Conservation (phyloP, 768 basidiomycete genomes). For the Omphalotus guepiniiformis region DNA sequence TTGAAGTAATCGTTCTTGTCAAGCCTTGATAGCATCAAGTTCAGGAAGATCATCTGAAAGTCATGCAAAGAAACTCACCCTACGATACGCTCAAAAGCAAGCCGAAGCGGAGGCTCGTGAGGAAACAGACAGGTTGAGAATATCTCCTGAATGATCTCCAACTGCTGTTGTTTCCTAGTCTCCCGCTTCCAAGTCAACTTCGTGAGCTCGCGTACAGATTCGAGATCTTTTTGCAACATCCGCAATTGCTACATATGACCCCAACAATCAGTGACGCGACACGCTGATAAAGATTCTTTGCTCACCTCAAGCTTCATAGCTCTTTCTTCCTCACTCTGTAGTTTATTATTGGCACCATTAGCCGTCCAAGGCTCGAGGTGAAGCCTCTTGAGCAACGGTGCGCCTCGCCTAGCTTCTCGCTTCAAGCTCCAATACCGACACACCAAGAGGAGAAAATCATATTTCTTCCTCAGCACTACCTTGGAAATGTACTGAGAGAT, state of each 20-base stretch:
- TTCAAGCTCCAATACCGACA: constrained; percentile 98
- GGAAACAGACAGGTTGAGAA: constrained; percentile 64
- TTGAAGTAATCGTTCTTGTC: constrained; percentile 77
- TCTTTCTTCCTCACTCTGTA: constrained; percentile 81
- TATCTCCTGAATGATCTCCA: constrained; percentile 61
- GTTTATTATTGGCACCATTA: constrained; percentile 45
- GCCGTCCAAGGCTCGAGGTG: constrained; percentile 99
- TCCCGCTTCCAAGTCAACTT: constrained; percentile 76
- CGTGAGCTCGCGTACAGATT: constrained; percentile 60
- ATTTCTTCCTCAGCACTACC: constrained; percentile 69
- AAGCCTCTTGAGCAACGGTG: constrained; percentile 86
- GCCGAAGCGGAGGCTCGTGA: constrained; percentile 54
- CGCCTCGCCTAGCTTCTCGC: constrained; percentile 87
- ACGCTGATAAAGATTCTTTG: constrained; percentile 3
- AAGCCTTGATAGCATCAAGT: constrained; percentile 38
- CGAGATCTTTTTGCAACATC: constrained; percentile 72
- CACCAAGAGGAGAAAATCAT: constrained; percentile 69
- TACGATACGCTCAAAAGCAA: constrained; percentile 66
- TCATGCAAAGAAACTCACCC: constrained; percentile 41
- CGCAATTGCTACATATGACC: constrained; percentile 44
- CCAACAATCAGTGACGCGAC: not conserved
- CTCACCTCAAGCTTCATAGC: constrained; percentile 75
- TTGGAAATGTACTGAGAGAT: constrained; percentile 72
- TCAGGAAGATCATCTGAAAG: not conserved
- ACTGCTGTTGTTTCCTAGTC: constrained; percentile 68